Evolutionary conservation across 257 asterid genomes (phyloP).

Genomic region (Solanum bulbocastanum): DNA sequence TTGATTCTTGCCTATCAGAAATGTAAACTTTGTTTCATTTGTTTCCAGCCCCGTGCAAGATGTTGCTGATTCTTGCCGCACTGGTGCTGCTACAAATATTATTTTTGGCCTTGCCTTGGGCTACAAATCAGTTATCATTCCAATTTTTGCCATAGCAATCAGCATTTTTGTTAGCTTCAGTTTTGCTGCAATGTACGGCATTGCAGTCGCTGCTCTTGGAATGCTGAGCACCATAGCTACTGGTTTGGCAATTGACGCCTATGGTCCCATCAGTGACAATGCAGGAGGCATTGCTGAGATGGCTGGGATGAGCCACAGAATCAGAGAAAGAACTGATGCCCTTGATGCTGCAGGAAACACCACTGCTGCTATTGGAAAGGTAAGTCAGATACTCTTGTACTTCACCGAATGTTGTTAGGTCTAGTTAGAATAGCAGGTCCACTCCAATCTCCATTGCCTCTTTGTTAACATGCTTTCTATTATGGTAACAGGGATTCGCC

Average conservation of each 20-base stretch:
- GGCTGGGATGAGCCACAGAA: slow-evolving; percentile 91
- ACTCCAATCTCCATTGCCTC: neutral
- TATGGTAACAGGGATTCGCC: slow-evolving; percentile 50
- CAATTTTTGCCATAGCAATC: slow-evolving; percentile 69
- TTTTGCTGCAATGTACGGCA: slow-evolving; percentile 91
- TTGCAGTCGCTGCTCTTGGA: slow-evolving; percentile 90
- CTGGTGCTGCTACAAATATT: slow-evolving; percentile 85
- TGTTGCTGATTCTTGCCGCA: slow-evolving; percentile 87
- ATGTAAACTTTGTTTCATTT: neutral
- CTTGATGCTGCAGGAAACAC: slow-evolving; percentile 94
- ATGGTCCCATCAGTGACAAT: slow-evolving; percentile 88
- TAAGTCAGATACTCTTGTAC: neutral
- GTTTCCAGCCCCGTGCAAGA: slow-evolving; percentile 79
- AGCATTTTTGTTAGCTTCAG: slow-evolving; percentile 75
- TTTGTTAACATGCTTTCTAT: neutral
- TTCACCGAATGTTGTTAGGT: neutral
- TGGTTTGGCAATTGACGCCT: slow-evolving; percentile 86
- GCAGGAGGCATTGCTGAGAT: slow-evolving; percentile 94
- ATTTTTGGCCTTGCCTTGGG: slow-evolving; percentile 86
- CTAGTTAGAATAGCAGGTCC: neutral
- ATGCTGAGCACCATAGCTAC: slow-evolving; percentile 89
- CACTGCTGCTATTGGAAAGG: slow-evolving; percentile 92
- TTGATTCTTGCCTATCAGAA: neutral
- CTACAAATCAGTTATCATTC: slow-evolving; percentile 81
- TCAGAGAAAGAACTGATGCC: slow-evolving; percentile 83